Evolutionary conservation across 2,329 filamentous ascomycete genomes (phyloP).

Genomic region (Colletotrichum scovillei): DNA sequence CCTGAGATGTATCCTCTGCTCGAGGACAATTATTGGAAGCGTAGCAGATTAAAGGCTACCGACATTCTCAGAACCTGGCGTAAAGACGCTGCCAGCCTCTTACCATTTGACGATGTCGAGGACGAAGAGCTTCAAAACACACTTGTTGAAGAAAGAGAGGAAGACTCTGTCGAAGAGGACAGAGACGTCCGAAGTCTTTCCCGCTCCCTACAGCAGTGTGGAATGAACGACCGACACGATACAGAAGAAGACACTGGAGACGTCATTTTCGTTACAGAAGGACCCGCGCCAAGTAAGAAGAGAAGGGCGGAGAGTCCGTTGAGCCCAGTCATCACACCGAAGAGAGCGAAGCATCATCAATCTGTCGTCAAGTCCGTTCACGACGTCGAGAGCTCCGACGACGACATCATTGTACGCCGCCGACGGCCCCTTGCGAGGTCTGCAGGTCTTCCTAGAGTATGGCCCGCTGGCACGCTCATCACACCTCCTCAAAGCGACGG

Average conservation of each 20-base stretch:
- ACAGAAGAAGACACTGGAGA: neutral
- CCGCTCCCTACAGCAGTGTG: neutral
- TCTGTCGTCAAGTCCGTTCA: neutral
- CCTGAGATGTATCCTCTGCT: neutral
- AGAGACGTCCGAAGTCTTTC: neutral
- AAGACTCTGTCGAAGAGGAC: neutral
- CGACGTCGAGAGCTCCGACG: neutral
- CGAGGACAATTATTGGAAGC: neutral
- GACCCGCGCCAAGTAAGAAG: neutral
- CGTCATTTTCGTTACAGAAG: neutral
- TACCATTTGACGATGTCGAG: neutral
- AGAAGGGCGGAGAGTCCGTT: neutral
- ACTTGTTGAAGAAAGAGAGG: too few species aligned
- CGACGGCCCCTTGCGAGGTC: neutral
- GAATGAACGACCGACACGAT: neutral
- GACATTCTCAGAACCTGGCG: constrained; percentile 18
- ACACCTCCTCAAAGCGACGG: neutral
- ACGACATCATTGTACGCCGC: neutral
- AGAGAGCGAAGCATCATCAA: neutral
- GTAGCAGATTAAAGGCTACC: neutral
- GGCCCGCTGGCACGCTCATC: neutral
- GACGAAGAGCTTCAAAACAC: neutral
- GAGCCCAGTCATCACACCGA: neutral
- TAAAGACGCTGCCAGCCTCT: constrained; percentile 12
- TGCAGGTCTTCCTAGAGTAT: neutral